phyloP scores from a whole-genome alignment of 345 rosid species.

The Arabidopsis thaliana region TAIR10.1 NC_003074.8:18197501-18198000 shows the following conservation, averaged over 20 bases:
- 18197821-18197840: slow-evolving; percentile 99
- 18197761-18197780: neutral
- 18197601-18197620: neutral
- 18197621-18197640: slow-evolving; percentile 4
- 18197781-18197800: slow-evolving; percentile 1
- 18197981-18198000: neutral
- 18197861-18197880: slow-evolving; percentile 98
- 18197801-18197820: slow-evolving; percentile 25
- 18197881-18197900: slow-evolving; percentile 89
- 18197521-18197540: slow-evolving; percentile 20
- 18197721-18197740: slow-evolving; percentile 5
- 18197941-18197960: neutral
- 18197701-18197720: slow-evolving; percentile 5
- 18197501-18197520: slow-evolving; percentile 8
- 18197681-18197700: neutral
- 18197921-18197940: neutral
- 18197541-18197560: neutral
- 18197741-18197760: slow-evolving; percentile 22
- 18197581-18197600: neutral
- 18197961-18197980: neutral
- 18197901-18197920: slow-evolving; percentile 93
- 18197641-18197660: slow-evolving; percentile 11
- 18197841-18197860: slow-evolving; percentile 97
- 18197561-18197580: slow-evolving; percentile 1
- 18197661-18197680: neutral